phyloP scores from a whole-genome alignment of 2,329 filamentous ascomycete genomes.

The Fusarium sp. region DNA sequence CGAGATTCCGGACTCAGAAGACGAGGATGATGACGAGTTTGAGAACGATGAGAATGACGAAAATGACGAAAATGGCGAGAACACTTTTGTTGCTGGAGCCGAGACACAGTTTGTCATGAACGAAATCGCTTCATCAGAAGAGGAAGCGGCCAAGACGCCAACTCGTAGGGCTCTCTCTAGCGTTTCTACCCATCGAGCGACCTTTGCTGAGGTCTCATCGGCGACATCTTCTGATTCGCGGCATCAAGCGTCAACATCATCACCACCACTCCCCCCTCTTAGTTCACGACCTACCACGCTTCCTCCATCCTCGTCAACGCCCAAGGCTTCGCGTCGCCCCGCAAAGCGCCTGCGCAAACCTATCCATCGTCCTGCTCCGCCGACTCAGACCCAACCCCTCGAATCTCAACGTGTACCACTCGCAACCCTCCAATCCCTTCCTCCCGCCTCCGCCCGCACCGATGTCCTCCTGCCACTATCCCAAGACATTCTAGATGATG shows the following conservation, averaged over 20 bases:
- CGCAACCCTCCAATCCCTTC: constrained; percentile 64
- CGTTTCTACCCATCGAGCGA: neutral
- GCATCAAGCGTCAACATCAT: constrained; percentile 21
- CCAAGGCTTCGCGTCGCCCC: constrained; percentile 21
- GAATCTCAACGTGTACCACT: constrained; percentile 68
- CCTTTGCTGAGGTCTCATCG: constrained; percentile 25
- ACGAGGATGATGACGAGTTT: constrained; percentile 55
- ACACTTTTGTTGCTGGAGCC: constrained; percentile 48
- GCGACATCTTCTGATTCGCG: constrained; percentile 30
- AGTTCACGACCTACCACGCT: constrained; percentile 39
- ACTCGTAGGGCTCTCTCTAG: constrained; percentile 10
- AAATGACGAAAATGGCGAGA: constrained; percentile 31
- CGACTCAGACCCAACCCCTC: constrained; percentile 52
- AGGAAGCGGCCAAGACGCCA: constrained; percentile 29
- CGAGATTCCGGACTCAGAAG: constrained; percentile 69
- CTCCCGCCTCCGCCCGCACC: constrained; percentile 64
- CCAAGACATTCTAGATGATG: constrained; percentile 62
- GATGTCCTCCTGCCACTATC: constrained; percentile 70
- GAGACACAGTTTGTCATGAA: constrained; percentile 56
- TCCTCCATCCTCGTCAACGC: constrained; percentile 31
- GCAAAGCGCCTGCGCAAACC: constrained; percentile 49
- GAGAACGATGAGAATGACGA: constrained; percentile 24
- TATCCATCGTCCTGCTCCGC: constrained; percentile 42
- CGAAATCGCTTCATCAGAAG: constrained; percentile 51
- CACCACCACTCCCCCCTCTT: constrained; percentile 20